Base-by-base conservation (phyloP, 805 yeast genomes). In the Candida xiaguanensis region DNA sequence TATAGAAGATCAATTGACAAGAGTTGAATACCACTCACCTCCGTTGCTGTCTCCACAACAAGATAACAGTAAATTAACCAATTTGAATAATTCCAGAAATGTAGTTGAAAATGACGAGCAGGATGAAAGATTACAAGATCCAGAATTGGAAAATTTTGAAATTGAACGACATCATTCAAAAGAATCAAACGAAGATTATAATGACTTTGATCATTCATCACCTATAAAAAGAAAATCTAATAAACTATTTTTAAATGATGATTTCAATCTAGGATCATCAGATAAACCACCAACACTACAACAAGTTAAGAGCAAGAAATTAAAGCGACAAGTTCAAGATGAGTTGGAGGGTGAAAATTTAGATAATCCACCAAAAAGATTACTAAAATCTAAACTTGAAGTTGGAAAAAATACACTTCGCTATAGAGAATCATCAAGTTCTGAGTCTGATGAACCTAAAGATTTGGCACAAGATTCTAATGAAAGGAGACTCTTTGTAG, bases 331-430 rank as follows among this genome's bases (percentile, higher is more conserved):
- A 24, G 27, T 12, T 24, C 27, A 24, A 14, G 14, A 27, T 4
- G 16, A 14, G 4, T 11, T 14, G 31, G 14, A 15, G 8, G 9
- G 24, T 9, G 24, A 9, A 20, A 20, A 20, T 9, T 7, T 7
- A 20, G 9, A 20, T 20, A 20, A 9, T 20, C 9, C 24, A 7
- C 6, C 8, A 20, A 20, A 9, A 20, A 20, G 9, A 20, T 9
- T 20, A 20, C 24, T 20, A 20, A 20, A n/a, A 23, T 11, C 17
- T 8, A 18, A 28, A 17, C 17, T 33, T 24, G 22, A 33, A 24
- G 14, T 33, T 19, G 28, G 36, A 5, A 31, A 37, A 27, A 40
- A 40, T 22, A 19, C 38, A 8, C n/a, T 40, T 12, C n/a, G 43
- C 9, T 18, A 35, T 5, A 19, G 31, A 15, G 37, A 40, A 15